phyloP scores from a whole-genome alignment of 805 yeast genomes.

The Yamadazyma insecticola region DNA sequence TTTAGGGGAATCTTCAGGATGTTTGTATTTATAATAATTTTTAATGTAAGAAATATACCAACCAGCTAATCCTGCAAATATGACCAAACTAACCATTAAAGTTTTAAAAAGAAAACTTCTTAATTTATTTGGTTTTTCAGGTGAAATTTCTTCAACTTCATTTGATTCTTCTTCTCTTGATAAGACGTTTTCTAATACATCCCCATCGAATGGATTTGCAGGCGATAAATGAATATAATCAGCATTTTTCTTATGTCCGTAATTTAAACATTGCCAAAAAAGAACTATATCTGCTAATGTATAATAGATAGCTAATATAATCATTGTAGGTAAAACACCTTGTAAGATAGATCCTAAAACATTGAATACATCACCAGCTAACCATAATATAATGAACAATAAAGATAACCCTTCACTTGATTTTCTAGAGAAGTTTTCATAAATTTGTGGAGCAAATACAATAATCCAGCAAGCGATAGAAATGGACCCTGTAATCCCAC shows the following conservation, averaged over 20 bases:
- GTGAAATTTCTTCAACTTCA: constrained; percentile 20
- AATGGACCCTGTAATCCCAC: constrained; percentile 80
- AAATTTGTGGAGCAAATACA: constrained; percentile 94
- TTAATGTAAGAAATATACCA: constrained; percentile 68
- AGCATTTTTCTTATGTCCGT: constrained; percentile 57
- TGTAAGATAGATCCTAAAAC: constrained; percentile 88
- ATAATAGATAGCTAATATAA: constrained; percentile 85
- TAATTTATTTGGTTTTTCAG: constrained; percentile 21
- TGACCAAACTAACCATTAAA: constrained; percentile 61
- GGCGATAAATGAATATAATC: constrained; percentile 83
- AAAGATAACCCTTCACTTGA: constrained; percentile 88
- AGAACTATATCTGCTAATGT: constrained; percentile 86
- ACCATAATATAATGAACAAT: constrained; percentile 84
- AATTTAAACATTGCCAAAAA: constrained; percentile 76
- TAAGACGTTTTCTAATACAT: constrained; percentile 58
- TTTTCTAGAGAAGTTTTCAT: constrained; percentile 81
- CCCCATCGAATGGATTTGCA: constrained; percentile 77
- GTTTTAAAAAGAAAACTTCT: constrained; percentile 19
- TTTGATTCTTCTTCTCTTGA: constrained; percentile 33
- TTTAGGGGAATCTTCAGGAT: constrained; percentile 31
- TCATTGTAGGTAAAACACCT: constrained; percentile 92
- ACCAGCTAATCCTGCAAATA: constrained; percentile 79
- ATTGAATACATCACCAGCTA: constrained; percentile 90
- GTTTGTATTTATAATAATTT: constrained; percentile 34
- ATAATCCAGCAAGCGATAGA: constrained; percentile 98